Evolutionary conservation across 2,329 filamentous ascomycete genomes (phyloP).

Genomic region (Ophiobolus disseminans): DNA sequence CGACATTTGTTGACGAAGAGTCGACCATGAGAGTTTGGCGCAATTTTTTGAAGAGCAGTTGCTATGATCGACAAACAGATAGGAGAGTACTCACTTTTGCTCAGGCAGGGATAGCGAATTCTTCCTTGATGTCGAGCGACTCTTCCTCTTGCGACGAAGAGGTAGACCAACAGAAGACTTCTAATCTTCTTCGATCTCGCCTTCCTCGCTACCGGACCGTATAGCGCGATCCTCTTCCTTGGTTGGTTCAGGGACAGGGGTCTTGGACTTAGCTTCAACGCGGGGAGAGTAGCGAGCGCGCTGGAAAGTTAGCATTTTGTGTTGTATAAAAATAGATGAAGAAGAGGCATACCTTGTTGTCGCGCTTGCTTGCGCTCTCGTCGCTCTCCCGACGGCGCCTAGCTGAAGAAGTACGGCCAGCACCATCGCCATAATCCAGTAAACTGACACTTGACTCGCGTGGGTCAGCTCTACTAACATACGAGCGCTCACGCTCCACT

Average conservation of each 20-base stretch:
- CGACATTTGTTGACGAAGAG: too few species aligned
- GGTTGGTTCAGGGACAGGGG: slow-evolving; percentile 51
- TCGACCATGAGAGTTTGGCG: too few species aligned
- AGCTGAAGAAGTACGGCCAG: slow-evolving; percentile 59
- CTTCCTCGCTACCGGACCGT: slow-evolving; percentile 92
- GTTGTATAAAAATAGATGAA: background rate
- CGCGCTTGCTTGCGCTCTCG: slow-evolving; percentile 52
- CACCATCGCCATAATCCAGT: slow-evolving; percentile 82
- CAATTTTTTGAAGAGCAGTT: too few species aligned
- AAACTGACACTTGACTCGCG: slow-evolving; percentile 78
- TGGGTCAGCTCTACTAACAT: slow-evolving; percentile 78
- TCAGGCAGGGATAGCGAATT: background rate
- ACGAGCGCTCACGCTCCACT: slow-evolving; percentile 86
- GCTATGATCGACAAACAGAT: background rate
- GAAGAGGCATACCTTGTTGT: slow-evolving; percentile 50
- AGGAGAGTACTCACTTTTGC: background rate
- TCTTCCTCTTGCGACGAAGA: slow-evolving; percentile 1
- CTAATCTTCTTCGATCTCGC: slow-evolving; percentile 87
- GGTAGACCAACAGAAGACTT: slow-evolving; percentile 9
- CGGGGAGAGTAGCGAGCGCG: slow-evolving; percentile 60
- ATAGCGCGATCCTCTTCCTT: slow-evolving; percentile 69
- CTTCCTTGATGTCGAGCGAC: background rate
- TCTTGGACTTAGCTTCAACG: slow-evolving; percentile 66
- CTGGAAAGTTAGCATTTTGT: slow-evolving; percentile 26
- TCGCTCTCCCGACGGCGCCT: slow-evolving; percentile 80